Percentiles rank a stretch among this genome's conserved stretches.
phyloP scores from a whole-genome alignment of 306 rosid genomes.

The Betula pendula region DNA sequence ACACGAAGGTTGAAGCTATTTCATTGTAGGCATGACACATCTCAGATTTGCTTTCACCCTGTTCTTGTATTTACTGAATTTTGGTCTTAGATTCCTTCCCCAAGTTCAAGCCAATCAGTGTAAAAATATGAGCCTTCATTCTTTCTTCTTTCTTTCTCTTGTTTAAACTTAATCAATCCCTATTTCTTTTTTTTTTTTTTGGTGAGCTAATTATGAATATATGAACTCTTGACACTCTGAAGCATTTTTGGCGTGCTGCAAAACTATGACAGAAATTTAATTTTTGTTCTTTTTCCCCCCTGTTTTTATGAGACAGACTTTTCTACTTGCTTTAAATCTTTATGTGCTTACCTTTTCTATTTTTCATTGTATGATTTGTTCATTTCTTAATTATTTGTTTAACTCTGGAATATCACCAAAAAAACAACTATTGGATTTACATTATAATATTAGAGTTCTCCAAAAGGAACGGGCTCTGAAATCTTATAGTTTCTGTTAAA shows the following conservation, averaged over 20 bases:
- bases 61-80: background rate
- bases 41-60: slow-evolving; percentile 17
- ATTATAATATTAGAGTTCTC: too few species aligned
- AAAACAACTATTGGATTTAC: too few species aligned
- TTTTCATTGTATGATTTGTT: too few species aligned
- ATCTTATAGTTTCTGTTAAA: too few species aligned
- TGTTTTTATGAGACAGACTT: too few species aligned
- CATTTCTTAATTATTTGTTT: too few species aligned
- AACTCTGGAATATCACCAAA: too few species aligned
- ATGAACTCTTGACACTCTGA: background rate
- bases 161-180: background rate
- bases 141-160: background rate
- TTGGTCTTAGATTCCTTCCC: background rate
- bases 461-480: too few species aligned
- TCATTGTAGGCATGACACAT: slow-evolving; percentile 28
- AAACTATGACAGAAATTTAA: too few species aligned
- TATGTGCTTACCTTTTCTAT: too few species aligned
- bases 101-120: background rate
- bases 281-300: too few species aligned
- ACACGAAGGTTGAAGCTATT: slow-evolving; percentile 47
- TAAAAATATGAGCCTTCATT: background rate
- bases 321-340: too few species aligned
- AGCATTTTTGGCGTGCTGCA: background rate
- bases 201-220: background rate
- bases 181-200: background rate